Percentiles rank a stretch among this genome's conserved stretches.
Conservation (phyloP, 163 green algal genomes). For the Chlorella variabilis region DNA sequence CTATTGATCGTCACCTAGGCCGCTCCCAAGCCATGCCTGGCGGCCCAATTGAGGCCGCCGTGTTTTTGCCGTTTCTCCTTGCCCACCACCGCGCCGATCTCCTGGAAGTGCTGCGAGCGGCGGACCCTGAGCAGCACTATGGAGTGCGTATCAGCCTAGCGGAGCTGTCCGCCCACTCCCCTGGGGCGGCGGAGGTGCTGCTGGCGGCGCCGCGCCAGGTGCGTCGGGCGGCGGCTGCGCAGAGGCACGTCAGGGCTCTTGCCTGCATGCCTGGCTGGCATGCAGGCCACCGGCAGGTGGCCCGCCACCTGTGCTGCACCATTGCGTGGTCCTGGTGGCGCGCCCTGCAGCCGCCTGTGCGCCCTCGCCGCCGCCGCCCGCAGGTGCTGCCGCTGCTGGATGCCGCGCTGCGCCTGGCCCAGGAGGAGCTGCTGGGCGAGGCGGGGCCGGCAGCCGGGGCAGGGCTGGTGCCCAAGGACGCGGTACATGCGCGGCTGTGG, state of each 20-base stretch:
- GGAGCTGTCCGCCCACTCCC: slow-evolving; percentile 44
- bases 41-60: too few species aligned
- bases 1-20: too few species aligned
- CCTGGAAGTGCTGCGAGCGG: slow-evolving; percentile 38
- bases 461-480: slow-evolving; percentile 45
- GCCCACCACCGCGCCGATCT: slow-evolving; percentile 14
- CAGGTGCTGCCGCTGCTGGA: slow-evolving; percentile 56
- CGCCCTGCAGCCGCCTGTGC: too few species aligned
- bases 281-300: not conserved
- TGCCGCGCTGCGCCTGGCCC: slow-evolving; percentile 51
- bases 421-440: slow-evolving; percentile 44
- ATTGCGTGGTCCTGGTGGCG: too few species aligned
- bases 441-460: not conserved
- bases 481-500: slow-evolving; percentile 60
- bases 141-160: slow-evolving; percentile 56
- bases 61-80: too few species aligned
- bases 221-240: too few species aligned
- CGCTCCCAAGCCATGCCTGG: too few species aligned
- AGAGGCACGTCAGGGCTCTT: too few species aligned
- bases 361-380: not conserved
- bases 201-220: slow-evolving; percentile 43
- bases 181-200: slow-evolving; percentile 46
- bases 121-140: slow-evolving; percentile 56
- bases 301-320: too few species aligned
- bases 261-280: too few species aligned